Conservation (phyloP, 208 protist genomes). For the Herpetomonas samuelpessoai region DNA sequence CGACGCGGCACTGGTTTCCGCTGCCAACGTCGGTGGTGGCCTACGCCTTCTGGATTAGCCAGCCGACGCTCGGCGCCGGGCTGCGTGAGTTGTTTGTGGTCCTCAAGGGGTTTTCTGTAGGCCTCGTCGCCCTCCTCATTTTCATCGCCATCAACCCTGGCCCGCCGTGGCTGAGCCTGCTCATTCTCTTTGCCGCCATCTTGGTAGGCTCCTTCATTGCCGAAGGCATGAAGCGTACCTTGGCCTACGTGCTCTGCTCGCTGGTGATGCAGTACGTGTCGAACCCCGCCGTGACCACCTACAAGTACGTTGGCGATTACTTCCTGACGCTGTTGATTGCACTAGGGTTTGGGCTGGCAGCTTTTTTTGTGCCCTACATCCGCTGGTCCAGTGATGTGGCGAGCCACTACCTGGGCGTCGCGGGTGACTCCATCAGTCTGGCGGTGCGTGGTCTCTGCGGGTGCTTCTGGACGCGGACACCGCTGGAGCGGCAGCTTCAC, state of each 20-base stretch:
- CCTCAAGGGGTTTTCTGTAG: conserved; percentile 73
- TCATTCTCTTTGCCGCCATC: conserved; percentile 65
- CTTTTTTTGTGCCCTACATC: conserved; percentile 80
- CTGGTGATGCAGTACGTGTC: conserved; percentile 75
- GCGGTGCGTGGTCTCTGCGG: conserved; percentile 68
- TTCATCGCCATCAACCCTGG: conserved; percentile 58
- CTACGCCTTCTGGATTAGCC: conserved; percentile 82
- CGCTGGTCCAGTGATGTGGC: conserved; percentile 83
- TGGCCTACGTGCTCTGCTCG: conserved; percentile 59
- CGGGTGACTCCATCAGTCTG: conserved; percentile 77
- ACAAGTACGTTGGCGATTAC: conserved; percentile 66
- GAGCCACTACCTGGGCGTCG: conserved; percentile 57
- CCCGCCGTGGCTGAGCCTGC: conserved; percentile 56
- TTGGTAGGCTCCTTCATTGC: conserved; percentile 63
- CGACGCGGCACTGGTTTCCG: conserved; percentile 65
- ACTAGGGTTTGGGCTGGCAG: conserved; percentile 61
- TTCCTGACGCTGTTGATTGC: conserved; percentile 75
- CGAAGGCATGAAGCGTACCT: conserved; percentile 70
- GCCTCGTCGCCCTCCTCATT: conserved; percentile 48
- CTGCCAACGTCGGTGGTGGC: conserved; percentile 62
- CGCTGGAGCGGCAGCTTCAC: conserved; percentile 72
- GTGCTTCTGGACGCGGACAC: conserved; percentile 70
- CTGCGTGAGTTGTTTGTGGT: conserved; percentile 64
- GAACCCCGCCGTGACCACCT: conserved; percentile 37
- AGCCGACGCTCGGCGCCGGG: conserved; percentile 79